Evolutionary conservation across 2,329 filamentous ascomycete genomes (phyloP).

Genomic region (Botrytis galanthina): DNA sequence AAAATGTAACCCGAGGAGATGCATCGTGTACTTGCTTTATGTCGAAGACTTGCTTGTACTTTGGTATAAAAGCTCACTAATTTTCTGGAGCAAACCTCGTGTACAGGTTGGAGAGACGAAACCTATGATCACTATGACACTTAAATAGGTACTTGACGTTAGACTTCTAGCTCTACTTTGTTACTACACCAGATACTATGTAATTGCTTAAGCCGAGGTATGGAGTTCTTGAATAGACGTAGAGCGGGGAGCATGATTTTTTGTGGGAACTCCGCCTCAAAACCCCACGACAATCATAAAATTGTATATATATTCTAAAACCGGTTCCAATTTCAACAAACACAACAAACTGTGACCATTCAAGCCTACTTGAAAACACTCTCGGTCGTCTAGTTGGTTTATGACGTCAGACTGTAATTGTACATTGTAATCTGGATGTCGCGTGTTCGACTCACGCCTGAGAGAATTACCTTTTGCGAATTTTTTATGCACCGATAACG

Average conservation of each 20-base stretch:
- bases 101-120: not conserved
- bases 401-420: slow-evolving; percentile 14
- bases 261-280: not conserved
- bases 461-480: not conserved
- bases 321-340: accelerated
- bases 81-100: not conserved
- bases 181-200: not conserved
- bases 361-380: slow-evolving; percentile 3
- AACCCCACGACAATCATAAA: not conserved
- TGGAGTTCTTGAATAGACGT: not conserved
- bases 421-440: slow-evolving; percentile 4
- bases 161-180: not conserved
- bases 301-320: not conserved
- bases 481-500: not conserved
- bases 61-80: not conserved
- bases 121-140: not conserved
- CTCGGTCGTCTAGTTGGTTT: slow-evolving; percentile 15
- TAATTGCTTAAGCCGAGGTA: not conserved
- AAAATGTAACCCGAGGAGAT: not conserved
- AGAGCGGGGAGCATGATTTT: not conserved
- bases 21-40: accelerated
- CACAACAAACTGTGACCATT: slow-evolving; percentile 19
- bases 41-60: not conserved
- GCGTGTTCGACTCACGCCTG: slow-evolving; percentile 10
- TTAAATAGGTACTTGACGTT: not conserved